Base-by-base conservation (phyloP, 2,329 filamentous ascomycete species). In the Calonectria pauciramosa region DNA sequence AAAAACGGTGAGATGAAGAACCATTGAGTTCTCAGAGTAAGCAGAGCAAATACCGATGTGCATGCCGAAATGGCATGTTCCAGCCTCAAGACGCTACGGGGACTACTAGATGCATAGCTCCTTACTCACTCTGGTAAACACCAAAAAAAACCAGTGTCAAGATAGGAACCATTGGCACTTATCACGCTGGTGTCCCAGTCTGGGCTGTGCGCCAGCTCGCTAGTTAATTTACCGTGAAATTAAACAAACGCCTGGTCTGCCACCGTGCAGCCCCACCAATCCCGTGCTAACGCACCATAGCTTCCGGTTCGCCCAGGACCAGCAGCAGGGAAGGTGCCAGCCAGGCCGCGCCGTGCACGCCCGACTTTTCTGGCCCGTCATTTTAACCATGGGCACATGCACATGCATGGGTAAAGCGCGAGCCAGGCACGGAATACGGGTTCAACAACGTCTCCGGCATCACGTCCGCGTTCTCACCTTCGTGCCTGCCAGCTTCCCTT, bases 171-270 rank as follows among this genome's bases (percentile, higher is more conserved):
- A n/a, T n/a, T n/a, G n/a, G 23, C 5, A 60, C 34, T 30, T 47
- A 65, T 56, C 34, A 28, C 11, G n/a, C 36, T 9, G 41, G 34
- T 41, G 23, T 52, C 26, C 28, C 56, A n/a, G 36, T 38, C 34
- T 63, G 26, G 36, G 26, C 34, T 41, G 65, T 51, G 49, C 52
- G 54, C 52, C 67, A 69, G 56, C n/a, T 26, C 36, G 26, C 56
- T 63, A 41, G 56, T 63, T 63, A 63, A 63, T 63, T 63, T 54
- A 23, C 56, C 41, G 68, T 26, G 36, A 70, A 70, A 70, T 70
- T 70, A 54, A 70, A 51, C 41, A 47, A 52, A 64, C 23, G 38
- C 68, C 68, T 68, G 66, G 38, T 44, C 47, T 38, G 66, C 66
- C 51, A 47, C 52, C 49, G 36, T 20, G 11, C 36, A 28, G 47